Evolutionary conservation across 257 asterid species (phyloP), one percentile per base, ranked within the genome.

Genomic region (Lithospermum erythrorhizon): DNA sequence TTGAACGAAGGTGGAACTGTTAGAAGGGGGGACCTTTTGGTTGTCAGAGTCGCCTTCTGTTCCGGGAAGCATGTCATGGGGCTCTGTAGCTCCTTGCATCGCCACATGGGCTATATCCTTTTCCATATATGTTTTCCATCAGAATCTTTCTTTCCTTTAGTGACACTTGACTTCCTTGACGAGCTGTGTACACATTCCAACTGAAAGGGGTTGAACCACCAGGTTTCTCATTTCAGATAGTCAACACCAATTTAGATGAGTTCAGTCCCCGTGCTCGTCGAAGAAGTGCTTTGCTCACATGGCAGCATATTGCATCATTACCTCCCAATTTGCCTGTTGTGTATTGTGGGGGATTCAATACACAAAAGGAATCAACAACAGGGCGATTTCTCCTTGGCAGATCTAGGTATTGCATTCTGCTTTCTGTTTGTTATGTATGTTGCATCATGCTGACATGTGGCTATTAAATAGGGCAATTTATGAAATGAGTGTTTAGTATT

Each of bases 31-130:
- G 63, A 93, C 97, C 3, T 93, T 89, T 79, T 93, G 99, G 99
- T 68, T 93, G 72, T 93, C 97, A 1, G 97, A 93, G 76, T 89
- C 96, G 8, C 99, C 99, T 65, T 93, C 99, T 0, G 97, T 93
- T 24, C 97, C 99, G 45, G 99, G 96, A 78, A 93, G 99, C 83
- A 82, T 78, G 71, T 93, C 99, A 11, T 93, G 97, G 99, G 96
- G 97, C 29, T 89, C 99, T 19, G 64, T 76, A 7, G 94, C 78
- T 61, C 99, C 99, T 0, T 86, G 91, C 73, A 82, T 83, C 66
- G 83, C 97, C 4, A 89, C 99, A 25, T 93, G 99, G 99, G 96
- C 96, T 71, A 93, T 93, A 93, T 93, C 99, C 95, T 88, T 88
- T 55, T 49, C 47, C 66, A 54, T 63, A 55, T 57, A 59, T 21